Evolutionary conservation across 2,329 filamentous ascomycete species (phyloP), one percentile per base, ranked within the genome.

Genomic region (Fusarium drepaniforme): DNA sequence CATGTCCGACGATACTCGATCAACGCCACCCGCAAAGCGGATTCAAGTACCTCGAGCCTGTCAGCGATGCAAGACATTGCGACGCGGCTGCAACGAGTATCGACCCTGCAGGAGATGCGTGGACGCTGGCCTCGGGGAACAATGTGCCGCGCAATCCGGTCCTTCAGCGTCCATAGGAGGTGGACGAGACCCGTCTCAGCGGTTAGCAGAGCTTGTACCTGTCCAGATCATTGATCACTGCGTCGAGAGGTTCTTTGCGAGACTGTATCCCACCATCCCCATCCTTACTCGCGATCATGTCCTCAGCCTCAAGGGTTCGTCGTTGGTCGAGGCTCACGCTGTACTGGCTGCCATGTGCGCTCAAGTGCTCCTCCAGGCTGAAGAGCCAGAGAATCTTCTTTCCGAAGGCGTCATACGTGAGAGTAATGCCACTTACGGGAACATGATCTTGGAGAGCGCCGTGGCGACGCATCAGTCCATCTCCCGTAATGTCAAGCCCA

Each of bases 11-110:
- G 59, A 74, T 64, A 64, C 28, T 59, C 73, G 38, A 46, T 23
- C 58, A 33, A 38, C 42, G 38, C 64, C 75, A 9, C 75, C 75
- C 16, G 66, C 75, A 57, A 86, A 86, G 74, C 80, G 84, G 25
- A 77, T 80, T 23, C 85, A 86, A 68, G 85, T 87, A 9, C 83
- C 85, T 11, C 79, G 83, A 33, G 85, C 85, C 9, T 87, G 85
- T 65, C 81, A 82, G 35, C 80, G 85, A 25, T 87, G 85, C 78
- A 84, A 85, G 71, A 80, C 78, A 21, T 79, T 86, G 15, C 83
- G 85, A 35, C 81, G 85, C 37, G 85, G 84, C 1, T 87, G 85
- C 74, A 86, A 82, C 76, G 85, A 87, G 74, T 82, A 80, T 59
- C 79, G 85, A 51, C 85, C 85, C 13, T 87, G 85, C 76, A 81